A percentile compares a stretch with the other conserved stretches of the same genome.
Conservation (phyloP, 1,284 basidiomycete genomes). For the Ceratobasidium sp. region DNA sequence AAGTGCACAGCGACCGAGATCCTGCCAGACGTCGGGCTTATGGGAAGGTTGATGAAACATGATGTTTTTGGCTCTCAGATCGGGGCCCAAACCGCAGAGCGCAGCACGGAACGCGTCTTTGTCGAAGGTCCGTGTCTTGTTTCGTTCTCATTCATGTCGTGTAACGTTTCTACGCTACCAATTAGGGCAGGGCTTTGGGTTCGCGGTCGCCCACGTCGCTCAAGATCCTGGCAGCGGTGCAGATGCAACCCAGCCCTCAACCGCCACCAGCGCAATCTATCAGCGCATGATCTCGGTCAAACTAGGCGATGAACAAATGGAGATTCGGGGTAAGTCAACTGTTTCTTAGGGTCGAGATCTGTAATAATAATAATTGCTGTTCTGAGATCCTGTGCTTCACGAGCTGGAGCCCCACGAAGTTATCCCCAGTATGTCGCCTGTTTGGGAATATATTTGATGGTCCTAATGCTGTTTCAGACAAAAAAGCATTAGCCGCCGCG, state of each 20-base stretch:
- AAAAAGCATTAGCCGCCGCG: too few species aligned
- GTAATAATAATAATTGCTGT: too few species aligned
- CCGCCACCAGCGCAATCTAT: not conserved
- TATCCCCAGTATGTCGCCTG: too few species aligned
- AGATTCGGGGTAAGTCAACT: not conserved
- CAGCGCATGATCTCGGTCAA: conserved; percentile 3
- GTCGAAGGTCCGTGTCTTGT: not conserved
- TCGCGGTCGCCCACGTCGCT: not conserved
- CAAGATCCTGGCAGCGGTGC: not conserved
- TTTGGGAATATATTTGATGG: too few species aligned
- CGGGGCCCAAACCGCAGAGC: not conserved
- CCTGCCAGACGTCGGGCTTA: not conserved
- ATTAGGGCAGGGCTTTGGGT: not conserved
- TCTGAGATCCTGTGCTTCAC: too few species aligned
- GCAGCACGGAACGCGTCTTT: not conserved
- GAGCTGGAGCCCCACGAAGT: too few species aligned
- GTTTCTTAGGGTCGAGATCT: too few species aligned
- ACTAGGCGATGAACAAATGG: not conserved
- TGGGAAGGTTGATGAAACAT: not conserved
- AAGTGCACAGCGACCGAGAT: not conserved
- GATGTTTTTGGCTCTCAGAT: not conserved
- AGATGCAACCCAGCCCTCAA: too few species aligned
- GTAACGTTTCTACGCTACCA: not conserved
- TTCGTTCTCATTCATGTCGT: not conserved
- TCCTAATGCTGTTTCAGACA: too few species aligned